Percentiles rank a stretch among this genome's conserved stretches.
These are phyloP conservation scores for Ormosia emarginata DNA, from an alignment of 306 rosid genomes.

Conservation along the genomic window DNA sequence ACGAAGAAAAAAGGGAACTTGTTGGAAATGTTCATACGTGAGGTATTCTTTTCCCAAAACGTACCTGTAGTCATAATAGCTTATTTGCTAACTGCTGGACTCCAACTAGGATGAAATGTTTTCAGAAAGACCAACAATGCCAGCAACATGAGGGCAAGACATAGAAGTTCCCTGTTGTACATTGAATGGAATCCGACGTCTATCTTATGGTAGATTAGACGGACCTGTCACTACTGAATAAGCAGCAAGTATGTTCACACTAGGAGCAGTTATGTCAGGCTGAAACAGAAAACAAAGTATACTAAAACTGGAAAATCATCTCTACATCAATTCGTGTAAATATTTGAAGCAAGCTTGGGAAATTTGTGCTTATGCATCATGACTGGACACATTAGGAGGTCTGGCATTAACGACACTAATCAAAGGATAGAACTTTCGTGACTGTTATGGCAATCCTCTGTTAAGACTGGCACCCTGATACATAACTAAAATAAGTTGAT, in stretches of 20 bases:
- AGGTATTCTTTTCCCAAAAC: too few relatives aligned
- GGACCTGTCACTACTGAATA: conserved; percentile 31
- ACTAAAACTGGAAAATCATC: not conserved
- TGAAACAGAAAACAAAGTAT: conserved; percentile 22
- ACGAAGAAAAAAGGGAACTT: too few relatives aligned
- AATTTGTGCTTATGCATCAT: conserved; percentile 39
- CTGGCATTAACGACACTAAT: conserved; percentile 32
- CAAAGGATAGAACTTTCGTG: conserved; percentile 23
- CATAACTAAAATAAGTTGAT: not conserved
- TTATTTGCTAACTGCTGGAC: conserved; percentile 61
- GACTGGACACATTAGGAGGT: not conserved
- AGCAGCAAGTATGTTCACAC: conserved; percentile 55
- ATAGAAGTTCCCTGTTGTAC: too few relatives aligned
- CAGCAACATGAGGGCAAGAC: conserved; percentile 70
- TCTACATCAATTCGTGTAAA: too few relatives aligned
- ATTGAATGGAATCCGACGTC: conserved; percentile 37
- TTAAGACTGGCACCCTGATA: conserved; percentile 55
- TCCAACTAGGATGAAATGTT: conserved; percentile 56
- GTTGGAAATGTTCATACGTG: too few relatives aligned
- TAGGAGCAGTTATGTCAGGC: conserved; percentile 76
- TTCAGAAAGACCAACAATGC: conserved; percentile 59
- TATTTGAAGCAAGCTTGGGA: not conserved
- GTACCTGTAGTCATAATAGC: conserved; percentile 69
- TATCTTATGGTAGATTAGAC: conserved; percentile 14
- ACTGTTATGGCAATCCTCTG: not conserved